These are phyloP conservation scores for Ogataea philodendri DNA, from an alignment of 805 yeast species.

Conservation along the genomic window DNA sequence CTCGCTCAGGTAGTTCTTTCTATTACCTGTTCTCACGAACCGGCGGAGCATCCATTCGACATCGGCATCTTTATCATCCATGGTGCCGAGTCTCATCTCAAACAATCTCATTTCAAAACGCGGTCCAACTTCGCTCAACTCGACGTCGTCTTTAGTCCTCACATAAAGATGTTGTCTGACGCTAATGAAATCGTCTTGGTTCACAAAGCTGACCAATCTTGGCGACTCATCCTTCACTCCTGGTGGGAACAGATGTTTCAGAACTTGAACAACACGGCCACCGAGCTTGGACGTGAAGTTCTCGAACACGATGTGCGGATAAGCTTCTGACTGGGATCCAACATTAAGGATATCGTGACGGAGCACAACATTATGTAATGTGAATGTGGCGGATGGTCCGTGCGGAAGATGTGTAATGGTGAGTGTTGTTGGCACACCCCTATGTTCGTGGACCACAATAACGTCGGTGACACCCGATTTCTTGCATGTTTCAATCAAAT, in stretches of 20 bases:
- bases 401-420: conserved; percentile 95
- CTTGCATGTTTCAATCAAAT: conserved; percentile 79
- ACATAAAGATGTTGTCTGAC: conserved; percentile 96
- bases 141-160: conserved; percentile 82
- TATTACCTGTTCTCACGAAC: conserved; percentile 90
- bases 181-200: conserved; percentile 85
- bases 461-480: conserved; percentile 77
- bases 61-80: conserved; percentile 95
- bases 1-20: conserved; percentile 76
- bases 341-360: conserved; percentile 87
- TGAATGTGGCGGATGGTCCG: conserved; percentile 94
- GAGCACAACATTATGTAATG: conserved; percentile 88
- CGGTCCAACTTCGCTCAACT: conserved; percentile 97
- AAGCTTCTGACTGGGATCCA: conserved; percentile 87
- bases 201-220: conserved; percentile 89
- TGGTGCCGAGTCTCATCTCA: conserved; percentile 83
- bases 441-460: conserved; percentile 86
- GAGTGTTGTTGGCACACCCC: conserved; percentile 96
- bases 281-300: conserved; percentile 83
- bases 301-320: conserved; percentile 92
- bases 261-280: conserved; percentile 69
- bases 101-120: conserved; percentile 94
- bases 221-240: conserved; percentile 91
- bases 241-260: conserved; percentile 92
- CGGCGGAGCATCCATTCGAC: conserved; percentile 96